These are phyloP conservation scores for Rhodomyrtus psidioides DNA, from an alignment of 441 rosid genomes.

Conservation along the genomic window DNA sequence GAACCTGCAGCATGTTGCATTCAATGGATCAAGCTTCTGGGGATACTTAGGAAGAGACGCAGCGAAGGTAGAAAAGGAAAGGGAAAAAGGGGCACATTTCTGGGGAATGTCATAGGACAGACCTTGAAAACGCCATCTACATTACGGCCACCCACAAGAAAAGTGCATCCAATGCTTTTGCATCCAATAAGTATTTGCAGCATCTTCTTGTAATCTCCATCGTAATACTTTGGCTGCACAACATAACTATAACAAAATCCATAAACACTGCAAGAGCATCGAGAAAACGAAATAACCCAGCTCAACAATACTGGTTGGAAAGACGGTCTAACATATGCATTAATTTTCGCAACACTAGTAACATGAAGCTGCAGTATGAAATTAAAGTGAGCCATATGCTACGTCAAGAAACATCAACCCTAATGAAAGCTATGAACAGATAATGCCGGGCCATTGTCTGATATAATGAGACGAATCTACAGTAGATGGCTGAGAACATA, in stretches of 20 bases:
- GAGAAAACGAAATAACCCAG: background rate
- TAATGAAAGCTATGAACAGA: background rate
- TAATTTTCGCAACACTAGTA: background rate
- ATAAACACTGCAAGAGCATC: background rate
- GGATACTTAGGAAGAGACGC: background rate
- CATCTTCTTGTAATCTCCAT: constrained; percentile 54
- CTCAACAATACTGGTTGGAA: background rate
- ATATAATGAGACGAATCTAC: background rate
- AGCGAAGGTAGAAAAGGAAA: background rate
- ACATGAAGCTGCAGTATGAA: background rate
- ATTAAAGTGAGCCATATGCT: background rate
- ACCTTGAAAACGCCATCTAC: constrained; percentile 84
- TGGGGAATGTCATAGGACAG: background rate
- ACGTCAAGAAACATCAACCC: background rate
- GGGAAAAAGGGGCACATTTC: background rate
- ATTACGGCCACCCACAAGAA: constrained; percentile 78
- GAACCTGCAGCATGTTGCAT: constrained; percentile 40
- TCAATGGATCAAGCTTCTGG: background rate
- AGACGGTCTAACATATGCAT: background rate
- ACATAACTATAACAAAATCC: background rate
- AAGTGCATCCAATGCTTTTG: constrained; percentile 68
- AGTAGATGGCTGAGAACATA: constrained; percentile 19
- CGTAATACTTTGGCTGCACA: constrained; percentile 71
- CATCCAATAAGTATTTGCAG: constrained; percentile 52
- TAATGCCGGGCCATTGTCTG: background rate